Conservation (phyloP, 2,329 filamentous ascomycete species). For the Pseudocercospora fuligena region DNA sequence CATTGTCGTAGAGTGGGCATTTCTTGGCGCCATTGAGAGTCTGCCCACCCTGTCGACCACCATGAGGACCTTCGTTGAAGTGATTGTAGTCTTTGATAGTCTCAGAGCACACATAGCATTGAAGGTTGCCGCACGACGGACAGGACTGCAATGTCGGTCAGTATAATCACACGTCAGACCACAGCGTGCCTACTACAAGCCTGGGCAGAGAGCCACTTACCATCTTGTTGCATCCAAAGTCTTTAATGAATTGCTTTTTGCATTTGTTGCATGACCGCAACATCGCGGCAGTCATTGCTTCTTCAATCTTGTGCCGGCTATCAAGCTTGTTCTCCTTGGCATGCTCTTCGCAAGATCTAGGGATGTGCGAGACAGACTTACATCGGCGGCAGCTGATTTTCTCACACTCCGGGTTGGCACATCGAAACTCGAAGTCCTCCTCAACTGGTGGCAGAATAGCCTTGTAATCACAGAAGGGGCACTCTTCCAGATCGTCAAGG, state of each 20-base stretch:
- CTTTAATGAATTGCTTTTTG: conserved; percentile 78
- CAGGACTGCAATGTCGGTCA: conserved; percentile 54
- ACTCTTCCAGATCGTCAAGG: conserved; percentile 73
- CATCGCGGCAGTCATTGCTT: conserved; percentile 80
- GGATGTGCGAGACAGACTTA: conserved; percentile 70
- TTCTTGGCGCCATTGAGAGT: conserved; percentile 46
- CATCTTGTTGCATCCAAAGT: conserved; percentile 84
- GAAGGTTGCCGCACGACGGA: conserved; percentile 58
- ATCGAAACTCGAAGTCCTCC: conserved; percentile 73
- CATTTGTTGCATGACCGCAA: conserved; percentile 77
- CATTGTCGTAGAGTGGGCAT: conserved; percentile 71
- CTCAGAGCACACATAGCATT: conserved; percentile 74
- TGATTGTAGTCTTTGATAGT: conserved; percentile 68
- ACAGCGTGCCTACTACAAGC: background rate
- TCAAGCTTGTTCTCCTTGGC: conserved; percentile 64
- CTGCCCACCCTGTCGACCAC: conserved; percentile 40
- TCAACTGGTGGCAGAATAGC: conserved; percentile 72
- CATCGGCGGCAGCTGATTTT: conserved; percentile 63
- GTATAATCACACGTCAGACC: background rate
- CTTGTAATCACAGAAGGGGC: conserved; percentile 82
- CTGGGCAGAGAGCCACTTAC: conserved; percentile 14
- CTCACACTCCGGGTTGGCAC: conserved; percentile 68
- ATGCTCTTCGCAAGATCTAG: conserved; percentile 70
- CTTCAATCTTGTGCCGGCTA: conserved; percentile 72
- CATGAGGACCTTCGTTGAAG: conserved; percentile 60